A percentile compares a stretch with the other conserved stretches of the same genome.
These are phyloP conservation scores for Aspergillus neotritici DNA, from an alignment of 2,329 filamentous ascomycete species.

Conservation along the genomic window DNA sequence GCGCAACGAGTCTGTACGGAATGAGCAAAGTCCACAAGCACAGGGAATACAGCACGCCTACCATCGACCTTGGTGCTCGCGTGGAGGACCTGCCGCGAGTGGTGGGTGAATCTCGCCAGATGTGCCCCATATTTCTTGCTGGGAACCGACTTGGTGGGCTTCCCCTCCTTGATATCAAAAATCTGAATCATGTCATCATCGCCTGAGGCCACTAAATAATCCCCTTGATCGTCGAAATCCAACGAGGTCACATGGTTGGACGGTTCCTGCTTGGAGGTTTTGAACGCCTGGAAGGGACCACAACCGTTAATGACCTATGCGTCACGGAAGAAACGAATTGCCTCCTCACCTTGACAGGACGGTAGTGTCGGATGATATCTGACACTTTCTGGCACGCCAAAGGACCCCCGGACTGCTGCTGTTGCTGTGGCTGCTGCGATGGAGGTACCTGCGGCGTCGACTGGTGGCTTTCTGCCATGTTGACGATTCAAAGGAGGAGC, in stretches of 20 bases:
- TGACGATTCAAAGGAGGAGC: slow-evolving; percentile 3
- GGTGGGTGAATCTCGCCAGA: slow-evolving; percentile 89
- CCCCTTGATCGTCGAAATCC: slow-evolving; percentile 93
- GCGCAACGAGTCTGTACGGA: slow-evolving; percentile 62
- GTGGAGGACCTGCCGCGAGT: slow-evolving; percentile 85
- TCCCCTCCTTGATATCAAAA: slow-evolving; percentile 87
- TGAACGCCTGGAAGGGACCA: slow-evolving; percentile 25
- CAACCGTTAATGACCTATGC: slow-evolving; percentile 6
- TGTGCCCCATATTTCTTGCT: slow-evolving; percentile 97
- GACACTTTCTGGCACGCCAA: slow-evolving; percentile 59
- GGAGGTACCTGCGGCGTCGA: slow-evolving; percentile 8
- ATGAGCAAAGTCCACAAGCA: slow-evolving; percentile 1
- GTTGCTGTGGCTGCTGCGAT: slow-evolving; percentile 17
- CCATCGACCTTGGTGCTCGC: slow-evolving; percentile 92
- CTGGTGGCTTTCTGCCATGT: slow-evolving; percentile 27
- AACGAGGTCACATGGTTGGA: slow-evolving; percentile 71
- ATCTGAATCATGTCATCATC: slow-evolving; percentile 95
- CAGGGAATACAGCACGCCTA: slow-evolving; percentile 34
- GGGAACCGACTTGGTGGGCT: slow-evolving; percentile 79
- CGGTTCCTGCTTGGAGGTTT: slow-evolving; percentile 33
- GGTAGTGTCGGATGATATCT: slow-evolving; percentile 71
- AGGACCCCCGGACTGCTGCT: slow-evolving; percentile 17
- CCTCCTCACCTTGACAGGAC: slow-evolving; percentile 66
- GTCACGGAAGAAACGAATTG: not conserved
- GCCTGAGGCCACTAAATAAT: slow-evolving; percentile 83